Conservation (phyloP, 1,284 basidiomycete genomes). For the Neotropicomus parvogracilis region DNA sequence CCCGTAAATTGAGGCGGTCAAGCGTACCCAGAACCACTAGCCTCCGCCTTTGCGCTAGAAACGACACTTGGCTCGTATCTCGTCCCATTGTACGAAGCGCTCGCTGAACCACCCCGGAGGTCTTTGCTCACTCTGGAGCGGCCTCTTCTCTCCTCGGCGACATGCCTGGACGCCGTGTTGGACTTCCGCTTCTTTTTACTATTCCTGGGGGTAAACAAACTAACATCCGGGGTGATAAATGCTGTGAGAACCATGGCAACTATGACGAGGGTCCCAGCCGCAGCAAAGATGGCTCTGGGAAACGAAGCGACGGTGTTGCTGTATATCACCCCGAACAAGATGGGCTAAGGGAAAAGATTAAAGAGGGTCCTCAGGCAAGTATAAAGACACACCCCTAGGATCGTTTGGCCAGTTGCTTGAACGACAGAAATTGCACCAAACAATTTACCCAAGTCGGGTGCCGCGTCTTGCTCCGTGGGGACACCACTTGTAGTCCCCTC, state of each 20-base stretch:
- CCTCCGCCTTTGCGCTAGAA: conserved; percentile 9
- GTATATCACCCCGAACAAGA: conserved; percentile 69
- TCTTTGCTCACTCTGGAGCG: conserved; percentile 58
- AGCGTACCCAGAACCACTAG: conserved; percentile 3
- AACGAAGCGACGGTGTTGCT: conserved; percentile 59
- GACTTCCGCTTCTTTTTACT: conserved; percentile 10
- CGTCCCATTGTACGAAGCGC: conserved; percentile 15
- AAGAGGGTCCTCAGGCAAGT: background rate
- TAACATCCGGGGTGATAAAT: conserved; percentile 46
- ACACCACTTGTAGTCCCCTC: conserved; percentile 17
- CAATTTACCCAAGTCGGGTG: conserved; percentile 48
- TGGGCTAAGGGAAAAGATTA: conserved; percentile 44
- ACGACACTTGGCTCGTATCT: conserved; percentile 8
- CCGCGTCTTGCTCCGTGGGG: conserved; percentile 21
- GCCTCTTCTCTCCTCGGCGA: conserved; percentile 41
- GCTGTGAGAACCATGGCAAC: conserved; percentile 46
- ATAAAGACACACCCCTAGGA: conserved; percentile 53
- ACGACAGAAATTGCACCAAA: conserved; percentile 68
- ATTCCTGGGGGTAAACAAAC: conserved; percentile 18
- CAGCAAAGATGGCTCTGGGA: conserved; percentile 64
- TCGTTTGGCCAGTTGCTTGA: conserved; percentile 62
- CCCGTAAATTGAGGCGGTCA: conserved; percentile 2
- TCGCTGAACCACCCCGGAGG: conserved; percentile 33
- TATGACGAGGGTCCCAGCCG: conserved; percentile 50
- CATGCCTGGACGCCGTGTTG: conserved; percentile 8